Percentiles rank a stretch among this genome's conserved stretches.
Evolutionary conservation across 2,329 filamentous ascomycete genomes (phyloP).

Genomic region (Didymella arachidicola): DNA sequence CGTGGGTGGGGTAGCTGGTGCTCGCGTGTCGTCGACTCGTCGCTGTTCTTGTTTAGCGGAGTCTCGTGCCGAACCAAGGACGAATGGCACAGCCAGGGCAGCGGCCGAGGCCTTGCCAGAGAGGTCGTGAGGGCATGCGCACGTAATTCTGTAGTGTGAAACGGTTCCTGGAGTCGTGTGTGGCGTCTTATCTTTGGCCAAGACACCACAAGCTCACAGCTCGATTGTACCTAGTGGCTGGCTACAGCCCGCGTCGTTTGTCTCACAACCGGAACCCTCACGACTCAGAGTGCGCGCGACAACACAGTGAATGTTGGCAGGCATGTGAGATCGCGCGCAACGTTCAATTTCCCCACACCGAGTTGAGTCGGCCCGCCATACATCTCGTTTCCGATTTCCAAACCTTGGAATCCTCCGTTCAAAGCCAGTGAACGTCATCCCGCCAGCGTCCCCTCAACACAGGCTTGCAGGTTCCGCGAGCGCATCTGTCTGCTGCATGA

Average conservation of each 20-base stretch:
- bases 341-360: constrained; percentile 15
- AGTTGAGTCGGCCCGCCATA: constrained; percentile 19
- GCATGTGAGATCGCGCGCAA: constrained; percentile 20
- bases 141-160: constrained; percentile 10
- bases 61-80: constrained; percentile 12
- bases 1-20: constrained; percentile 14
- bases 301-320: constrained; percentile 11
- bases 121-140: constrained; percentile 3
- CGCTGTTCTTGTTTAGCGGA: constrained; percentile 2
- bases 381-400: constrained; percentile 12
- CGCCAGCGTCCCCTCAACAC: constrained; percentile 16
- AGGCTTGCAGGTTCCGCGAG: constrained; percentile 7
- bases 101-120: constrained; percentile 6
- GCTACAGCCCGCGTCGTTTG: constrained; percentile 20
- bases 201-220: constrained; percentile 19
- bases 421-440: constrained; percentile 23
- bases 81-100: not conserved
- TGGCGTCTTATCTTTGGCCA: constrained; percentile 21
- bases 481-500: constrained; percentile 14
- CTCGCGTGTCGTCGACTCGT: constrained; percentile 10
- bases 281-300: constrained; percentile 16
- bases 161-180: constrained; percentile 14
- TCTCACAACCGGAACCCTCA: constrained; percentile 20
- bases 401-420: constrained; percentile 20
- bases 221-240: constrained; percentile 17